Percentiles rank a stretch among this genome's conserved stretches.
Conservation (phyloP, 2,329 filamentous ascomycete species). For the Scytalidium sp. region DNA sequence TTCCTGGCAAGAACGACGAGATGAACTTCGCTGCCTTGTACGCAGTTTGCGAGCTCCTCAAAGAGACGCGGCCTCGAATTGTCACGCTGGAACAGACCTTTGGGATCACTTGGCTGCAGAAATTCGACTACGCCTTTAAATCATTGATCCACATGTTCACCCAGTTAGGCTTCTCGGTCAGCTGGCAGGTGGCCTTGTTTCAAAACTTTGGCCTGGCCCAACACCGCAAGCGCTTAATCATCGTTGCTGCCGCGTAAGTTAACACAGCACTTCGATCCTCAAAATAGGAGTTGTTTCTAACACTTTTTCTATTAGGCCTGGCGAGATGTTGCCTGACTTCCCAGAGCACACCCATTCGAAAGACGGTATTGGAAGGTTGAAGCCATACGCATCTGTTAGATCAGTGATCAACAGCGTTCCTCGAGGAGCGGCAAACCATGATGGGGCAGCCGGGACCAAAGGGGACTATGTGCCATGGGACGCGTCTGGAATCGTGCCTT, state of each 20-base stretch:
- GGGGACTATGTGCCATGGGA: constrained; percentile 31
- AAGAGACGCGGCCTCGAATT: constrained; percentile 58
- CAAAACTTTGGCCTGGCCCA: constrained; percentile 33
- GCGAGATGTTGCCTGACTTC: constrained; percentile 64
- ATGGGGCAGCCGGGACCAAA: constrained; percentile 26
- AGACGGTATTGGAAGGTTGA: constrained; percentile 30
- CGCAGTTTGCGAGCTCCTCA: constrained; percentile 51
- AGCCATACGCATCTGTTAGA: constrained; percentile 40
- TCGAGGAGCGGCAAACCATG: constrained; percentile 32
- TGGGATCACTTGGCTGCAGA: constrained; percentile 46
- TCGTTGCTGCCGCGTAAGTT: constrained; percentile 45
- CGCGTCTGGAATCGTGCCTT: constrained; percentile 43
- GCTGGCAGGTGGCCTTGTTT: constrained; percentile 60
- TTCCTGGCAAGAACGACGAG: constrained; percentile 56
- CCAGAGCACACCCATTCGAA: constrained; percentile 57
- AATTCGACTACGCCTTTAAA: constrained; percentile 10
- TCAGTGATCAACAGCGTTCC: constrained; percentile 21
- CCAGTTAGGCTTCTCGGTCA: constrained; percentile 61
- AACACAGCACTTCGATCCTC: not conserved
- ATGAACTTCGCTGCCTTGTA: constrained; percentile 60
- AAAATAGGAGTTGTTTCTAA: not conserved
- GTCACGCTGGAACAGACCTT: constrained; percentile 77
- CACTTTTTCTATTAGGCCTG: constrained; percentile 50
- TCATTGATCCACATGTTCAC: constrained; percentile 61
- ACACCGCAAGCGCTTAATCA: constrained; percentile 39